These are phyloP conservation scores for Globisporangium middletonii DNA, from an alignment of 352 stramenopile species.

Conservation along the genomic window DNA sequence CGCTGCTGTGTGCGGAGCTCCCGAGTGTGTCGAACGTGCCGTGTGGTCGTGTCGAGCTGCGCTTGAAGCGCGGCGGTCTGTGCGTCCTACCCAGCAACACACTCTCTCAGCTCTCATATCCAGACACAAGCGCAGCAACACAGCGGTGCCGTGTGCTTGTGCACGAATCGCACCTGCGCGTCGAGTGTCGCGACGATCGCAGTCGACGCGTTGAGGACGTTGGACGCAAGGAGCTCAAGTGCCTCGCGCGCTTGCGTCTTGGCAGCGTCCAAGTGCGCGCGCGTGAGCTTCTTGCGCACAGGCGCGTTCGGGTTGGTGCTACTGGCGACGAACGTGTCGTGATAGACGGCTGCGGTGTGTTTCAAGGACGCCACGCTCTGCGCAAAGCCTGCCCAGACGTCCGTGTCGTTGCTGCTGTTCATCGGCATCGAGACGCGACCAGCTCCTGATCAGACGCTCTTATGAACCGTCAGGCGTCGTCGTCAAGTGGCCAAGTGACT, in stretches of 20 bases:
- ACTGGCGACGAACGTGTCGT: conserved; percentile 26
- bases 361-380: conserved; percentile 50
- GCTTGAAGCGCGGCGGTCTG: too few species aligned
- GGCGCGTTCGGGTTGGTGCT: neutral
- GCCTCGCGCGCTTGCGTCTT: conserved; percentile 43
- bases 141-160: neutral
- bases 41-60: too few species aligned
- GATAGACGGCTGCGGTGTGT: conserved; percentile 43
- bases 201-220: conserved; percentile 42
- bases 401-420: conserved; percentile 8
- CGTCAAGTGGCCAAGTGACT: too few species aligned
- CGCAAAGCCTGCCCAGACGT: conserved; percentile 42
- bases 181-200: conserved; percentile 32
- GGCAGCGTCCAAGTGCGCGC: conserved; percentile 34
- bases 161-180: conserved; percentile 19
- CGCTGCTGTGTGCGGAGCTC: too few species aligned
- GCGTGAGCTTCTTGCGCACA: conserved; percentile 21
- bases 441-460: too few species aligned
- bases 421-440: too few species aligned
- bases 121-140: too few species aligned
- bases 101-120: too few species aligned
- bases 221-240: conserved; percentile 52
- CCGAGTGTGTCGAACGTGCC: too few species aligned
- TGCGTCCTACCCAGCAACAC: neutral
- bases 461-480: too few species aligned